Conservation (phyloP, 2,329 filamentous ascomycete genomes). For the Penicillium hesseltinei region DNA sequence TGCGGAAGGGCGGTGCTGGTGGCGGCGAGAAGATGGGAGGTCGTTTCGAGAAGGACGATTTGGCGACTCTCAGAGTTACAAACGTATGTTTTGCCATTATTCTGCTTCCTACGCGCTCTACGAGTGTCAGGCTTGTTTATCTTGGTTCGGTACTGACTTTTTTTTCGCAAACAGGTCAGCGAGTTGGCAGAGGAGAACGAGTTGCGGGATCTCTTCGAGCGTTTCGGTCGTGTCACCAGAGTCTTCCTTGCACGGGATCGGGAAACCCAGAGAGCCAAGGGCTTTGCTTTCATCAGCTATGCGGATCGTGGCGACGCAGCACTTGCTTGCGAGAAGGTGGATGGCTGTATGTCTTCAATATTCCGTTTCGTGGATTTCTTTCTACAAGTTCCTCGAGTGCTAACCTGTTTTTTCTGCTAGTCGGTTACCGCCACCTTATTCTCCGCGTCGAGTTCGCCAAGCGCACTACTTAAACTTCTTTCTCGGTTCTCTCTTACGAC, state of each 20-base stretch:
- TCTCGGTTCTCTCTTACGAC: slow-evolving; percentile 30
- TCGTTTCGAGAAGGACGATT: slow-evolving; percentile 95
- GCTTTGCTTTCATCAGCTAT: slow-evolving; percentile 98
- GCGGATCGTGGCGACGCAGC: slow-evolving; percentile 85
- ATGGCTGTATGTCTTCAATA: slow-evolving; percentile 65
- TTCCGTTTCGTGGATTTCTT: slow-evolving; percentile 1
- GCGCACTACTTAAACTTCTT: slow-evolving; percentile 40
- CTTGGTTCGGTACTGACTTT: slow-evolving; percentile 7
- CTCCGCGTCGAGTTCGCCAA: slow-evolving; percentile 54
- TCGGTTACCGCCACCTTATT: slow-evolving; percentile 54
- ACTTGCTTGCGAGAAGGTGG: slow-evolving; percentile 95
- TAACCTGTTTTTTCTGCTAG: slow-evolving; percentile 33
- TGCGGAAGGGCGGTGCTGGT: slow-evolving; percentile 65
- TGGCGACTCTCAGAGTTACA: slow-evolving; percentile 93
- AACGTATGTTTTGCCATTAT: slow-evolving; percentile 66
- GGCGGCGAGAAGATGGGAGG: slow-evolving; percentile 80
- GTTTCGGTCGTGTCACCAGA: slow-evolving; percentile 92
- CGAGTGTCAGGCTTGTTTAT: neutral
- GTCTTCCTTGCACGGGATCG: slow-evolving; percentile 98
- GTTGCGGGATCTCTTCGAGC: slow-evolving; percentile 95
- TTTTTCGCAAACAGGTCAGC: slow-evolving; percentile 63
- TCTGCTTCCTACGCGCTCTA: neutral
- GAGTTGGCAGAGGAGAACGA: slow-evolving; percentile 97
- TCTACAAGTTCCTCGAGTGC: slow-evolving; percentile 9
- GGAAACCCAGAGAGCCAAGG: slow-evolving; percentile 94